Evolutionary conservation across 2,329 filamentous ascomycete genomes (phyloP).

Genomic region (Diaporthe nobilis): DNA sequence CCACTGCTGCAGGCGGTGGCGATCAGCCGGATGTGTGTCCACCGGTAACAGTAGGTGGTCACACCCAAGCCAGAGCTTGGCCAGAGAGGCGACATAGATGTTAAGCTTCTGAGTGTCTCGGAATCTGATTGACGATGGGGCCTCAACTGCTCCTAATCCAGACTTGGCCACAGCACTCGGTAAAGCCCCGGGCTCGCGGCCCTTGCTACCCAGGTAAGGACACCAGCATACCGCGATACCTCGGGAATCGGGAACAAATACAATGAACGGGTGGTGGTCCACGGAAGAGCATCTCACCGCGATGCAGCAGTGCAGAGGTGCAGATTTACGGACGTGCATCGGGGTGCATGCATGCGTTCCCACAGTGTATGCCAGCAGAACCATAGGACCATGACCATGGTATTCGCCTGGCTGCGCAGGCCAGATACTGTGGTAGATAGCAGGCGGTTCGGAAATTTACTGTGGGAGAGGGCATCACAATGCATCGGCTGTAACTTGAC

Average conservation of each 20-base stretch:
- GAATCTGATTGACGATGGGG: not conserved
- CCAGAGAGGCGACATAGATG: slow-evolving; percentile 1
- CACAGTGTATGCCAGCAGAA: slow-evolving; percentile 5
- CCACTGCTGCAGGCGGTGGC: slow-evolving; percentile 7
- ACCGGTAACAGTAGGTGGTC: slow-evolving; percentile 5
- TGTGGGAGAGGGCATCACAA: slow-evolving; percentile 23
- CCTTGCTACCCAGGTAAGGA: not conserved
- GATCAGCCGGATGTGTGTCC: slow-evolving; percentile 12
- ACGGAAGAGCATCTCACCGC: not conserved
- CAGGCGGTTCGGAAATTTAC: slow-evolving; percentile 23
- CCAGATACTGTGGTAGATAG: slow-evolving; percentile 13
- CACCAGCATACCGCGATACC: not conserved
- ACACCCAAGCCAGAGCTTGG: not conserved
- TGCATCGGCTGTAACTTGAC: slow-evolving; percentile 22
- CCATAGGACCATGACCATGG: slow-evolving; percentile 12
- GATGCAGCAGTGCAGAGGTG: slow-evolving; percentile 13
- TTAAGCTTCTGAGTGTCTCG: slow-evolving; percentile 3
- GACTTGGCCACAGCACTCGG: not conserved
- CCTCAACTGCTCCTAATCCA: not conserved
- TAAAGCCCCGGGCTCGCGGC: not conserved
- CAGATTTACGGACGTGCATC: slow-evolving; percentile 24
- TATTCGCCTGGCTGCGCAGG: not conserved
- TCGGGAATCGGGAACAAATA: not conserved
- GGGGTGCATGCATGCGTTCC: slow-evolving; percentile 24
- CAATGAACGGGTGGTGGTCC: not conserved